Base-by-base conservation (phyloP, 139 green algal genomes). In the Raphidocelis subcapitata region DNA sequence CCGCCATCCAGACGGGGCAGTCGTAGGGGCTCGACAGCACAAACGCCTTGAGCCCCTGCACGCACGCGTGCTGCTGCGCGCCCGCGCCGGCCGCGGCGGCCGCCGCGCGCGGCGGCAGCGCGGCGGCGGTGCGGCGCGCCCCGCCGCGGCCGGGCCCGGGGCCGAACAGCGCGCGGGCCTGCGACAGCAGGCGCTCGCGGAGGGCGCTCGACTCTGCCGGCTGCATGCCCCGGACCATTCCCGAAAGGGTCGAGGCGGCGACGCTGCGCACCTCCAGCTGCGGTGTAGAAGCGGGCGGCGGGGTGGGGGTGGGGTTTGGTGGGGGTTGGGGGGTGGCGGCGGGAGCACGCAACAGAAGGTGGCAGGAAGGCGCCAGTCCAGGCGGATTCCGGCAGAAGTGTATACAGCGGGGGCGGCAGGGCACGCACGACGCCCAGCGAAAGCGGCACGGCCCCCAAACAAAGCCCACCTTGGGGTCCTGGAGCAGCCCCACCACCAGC, bases 21-120 rank as follows among this genome's bases (percentile, higher is more conserved):
- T 97, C 91, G 72, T 98, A 97, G 8, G 93, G 93, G 3, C 60
- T 74, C 2, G 85, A 90, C 61, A 95, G 74, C 35, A 97, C 87
- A 64, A 94, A 91, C 2, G 92, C 91, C 56, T 79, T 83, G 32
- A 98, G 82, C 0, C 86, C 93, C 66, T 94, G 86, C 64, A 92
- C 81, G 21, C 44, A 62, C 37, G 71, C 71, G 44, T 73, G 69
- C 32, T 59, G 80, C 20, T 16, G 18, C 49, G 18, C 20, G 49
- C 49, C 60, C 70, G 46, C 41, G 65, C 64, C 52, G 76, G n/a
- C 47, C 64, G 54, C 8, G 63, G 68, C 33, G 41, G 56, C 29
- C 3, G 36, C 41, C 44, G 20, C 28, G 41, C n/a, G 80, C 20
- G 49, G 18, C 49, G 18, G 18, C 18, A 18, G 46, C 70, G 46